phyloP scores from a whole-genome alignment of 305 asterid species.

The Withania somnifera region DNA sequence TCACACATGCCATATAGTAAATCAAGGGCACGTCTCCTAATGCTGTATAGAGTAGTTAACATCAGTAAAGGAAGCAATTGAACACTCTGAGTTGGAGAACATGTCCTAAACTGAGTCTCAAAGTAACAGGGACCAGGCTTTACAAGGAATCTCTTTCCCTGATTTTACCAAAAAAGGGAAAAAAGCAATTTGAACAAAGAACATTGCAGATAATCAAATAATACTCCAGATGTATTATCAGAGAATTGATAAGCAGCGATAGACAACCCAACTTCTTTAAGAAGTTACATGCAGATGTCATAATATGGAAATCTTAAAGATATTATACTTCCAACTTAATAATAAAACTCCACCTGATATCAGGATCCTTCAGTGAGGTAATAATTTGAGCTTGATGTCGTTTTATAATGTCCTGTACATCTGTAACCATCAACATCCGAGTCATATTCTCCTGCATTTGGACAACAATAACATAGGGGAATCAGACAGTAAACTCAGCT shows the following conservation, averaged over 20 bases:
- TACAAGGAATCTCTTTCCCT: neutral
- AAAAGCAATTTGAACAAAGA: neutral
- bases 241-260: neutral
- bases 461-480: neutral
- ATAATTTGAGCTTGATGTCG: slow-evolving; percentile 99
- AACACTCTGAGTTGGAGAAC: neutral
- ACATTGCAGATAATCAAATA: neutral
- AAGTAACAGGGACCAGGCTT: neutral
- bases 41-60: slow-evolving; percentile 38
- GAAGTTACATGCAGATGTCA: neutral
- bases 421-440: slow-evolving; percentile 99
- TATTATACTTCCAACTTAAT: neutral
- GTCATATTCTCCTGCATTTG: slow-evolving; percentile 95
- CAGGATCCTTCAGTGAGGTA: slow-evolving; percentile 98
- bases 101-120: neutral
- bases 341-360: slow-evolving; percentile 60
- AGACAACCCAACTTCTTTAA: neutral
- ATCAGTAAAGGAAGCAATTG: neutral
- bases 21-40: slow-evolving; percentile 98
- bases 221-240: neutral
- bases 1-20: slow-evolving; percentile 99
- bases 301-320: neutral
- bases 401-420: slow-evolving; percentile 93
- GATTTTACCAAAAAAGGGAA: neutral
- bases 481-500: neutral